Evolutionary conservation across 140 eudicot genomes (phyloP), one percentile per base, ranked within the genome.

Genomic region (Stevia rebaudiana): DNA sequence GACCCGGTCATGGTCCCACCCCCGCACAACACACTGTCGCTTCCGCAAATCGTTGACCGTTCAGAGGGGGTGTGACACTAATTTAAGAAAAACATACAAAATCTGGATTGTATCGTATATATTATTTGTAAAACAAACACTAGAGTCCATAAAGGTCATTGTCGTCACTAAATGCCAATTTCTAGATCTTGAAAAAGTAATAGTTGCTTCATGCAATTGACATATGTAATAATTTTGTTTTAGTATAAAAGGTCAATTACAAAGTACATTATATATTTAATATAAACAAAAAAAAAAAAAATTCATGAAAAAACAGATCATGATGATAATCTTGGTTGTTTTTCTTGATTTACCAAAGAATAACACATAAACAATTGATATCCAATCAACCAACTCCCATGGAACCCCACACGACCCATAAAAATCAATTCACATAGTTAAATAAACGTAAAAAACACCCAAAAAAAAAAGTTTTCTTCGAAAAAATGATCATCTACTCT

Each of bases 311-410:
- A 52, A 60, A 61, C 76, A 50, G 10, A 62, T 62, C 47, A 63
- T 30, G 28, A 57, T 68, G 67, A 74, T 65, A 74, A 74, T 74
- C 22, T 59, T 74, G 68, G 13, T 53, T 74, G 41, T 43, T 67
- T 57, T 50, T 5, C 65, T 58, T 28, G 3, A 28, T 74, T 48
- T 41, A 59, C 70, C 70, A 74, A 74, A 67, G 79, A 67, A 67
- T 67, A 73, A 65, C 59, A 74, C 74, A 67, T 67, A 67, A 58
- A 58, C 55, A 71, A 44, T 55, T 54, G 35, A 39, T 58, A 39
- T 54, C 19, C 58, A 67, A 50, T 50, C 78, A 60, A 49, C 30
- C 78, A 60, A 61, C 49, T 35, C 65, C 59, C 64, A 67, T 67
- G 28, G 16, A 72, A 8, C 67, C 66, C 59, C 9, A 41, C 39